Conservation (phyloP, 305 asterid genomes). For the Caryopteris hybrid region DNA sequence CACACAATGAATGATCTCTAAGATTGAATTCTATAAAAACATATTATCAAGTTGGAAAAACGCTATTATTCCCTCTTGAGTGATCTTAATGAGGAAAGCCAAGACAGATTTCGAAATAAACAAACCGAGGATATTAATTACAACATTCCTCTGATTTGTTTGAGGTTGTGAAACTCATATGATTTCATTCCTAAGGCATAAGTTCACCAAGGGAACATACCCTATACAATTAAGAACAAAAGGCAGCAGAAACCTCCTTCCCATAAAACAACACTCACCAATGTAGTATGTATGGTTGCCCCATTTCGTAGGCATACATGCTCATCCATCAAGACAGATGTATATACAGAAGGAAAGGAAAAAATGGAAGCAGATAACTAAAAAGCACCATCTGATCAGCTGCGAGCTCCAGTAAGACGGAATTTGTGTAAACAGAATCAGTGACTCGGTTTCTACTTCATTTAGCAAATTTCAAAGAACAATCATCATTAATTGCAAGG, state of each 20-base stretch:
- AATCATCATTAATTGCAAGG: background rate
- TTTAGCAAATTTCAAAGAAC: background rate
- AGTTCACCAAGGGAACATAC: too few species aligned
- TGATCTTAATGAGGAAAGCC: background rate
- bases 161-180: background rate
- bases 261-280: too few species aligned
- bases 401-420: background rate
- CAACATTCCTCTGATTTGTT: background rate
- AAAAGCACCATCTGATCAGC: background rate
- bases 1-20: background rate
- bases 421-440: background rate
- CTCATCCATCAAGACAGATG: too few species aligned
- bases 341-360: too few species aligned
- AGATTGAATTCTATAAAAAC: background rate
- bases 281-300: too few species aligned
- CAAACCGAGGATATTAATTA: background rate
- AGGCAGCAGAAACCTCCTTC: too few species aligned
- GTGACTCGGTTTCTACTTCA: background rate
- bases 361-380: too few species aligned
- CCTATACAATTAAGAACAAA: too few species aligned
- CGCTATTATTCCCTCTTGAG: too few species aligned
- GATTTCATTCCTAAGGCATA: too few species aligned
- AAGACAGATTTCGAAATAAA: background rate
- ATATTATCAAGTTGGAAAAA: background rate
- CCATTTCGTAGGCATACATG: too few species aligned